Conservation (phyloP, 2,329 filamentous ascomycete genomes). For the Nemania sp. region DNA sequence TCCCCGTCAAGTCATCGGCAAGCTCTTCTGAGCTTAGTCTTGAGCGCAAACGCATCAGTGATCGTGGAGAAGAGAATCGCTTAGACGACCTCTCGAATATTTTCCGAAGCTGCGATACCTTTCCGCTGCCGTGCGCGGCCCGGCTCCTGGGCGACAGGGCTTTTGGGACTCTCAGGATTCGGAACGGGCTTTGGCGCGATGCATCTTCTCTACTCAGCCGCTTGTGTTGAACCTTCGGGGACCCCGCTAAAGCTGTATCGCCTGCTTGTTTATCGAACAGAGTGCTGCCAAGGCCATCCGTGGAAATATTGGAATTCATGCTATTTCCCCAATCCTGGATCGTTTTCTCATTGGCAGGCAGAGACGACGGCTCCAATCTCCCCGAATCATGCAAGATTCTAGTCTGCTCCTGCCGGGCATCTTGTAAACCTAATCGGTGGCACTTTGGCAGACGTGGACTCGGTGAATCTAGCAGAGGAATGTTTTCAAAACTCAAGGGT, state of each 20-base stretch:
- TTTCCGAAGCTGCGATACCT: slow-evolving; percentile 39
- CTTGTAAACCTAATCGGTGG: slow-evolving; percentile 19
- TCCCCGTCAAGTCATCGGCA: not conserved
- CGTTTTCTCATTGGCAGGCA: not conserved
- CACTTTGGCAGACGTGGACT: slow-evolving; percentile 18
- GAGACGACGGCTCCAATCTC: not conserved
- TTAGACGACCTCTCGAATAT: slow-evolving; percentile 37
- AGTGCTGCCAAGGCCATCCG: slow-evolving; percentile 5
- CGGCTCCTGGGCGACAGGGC: not conserved
- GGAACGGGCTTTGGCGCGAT: not conserved
- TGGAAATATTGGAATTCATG: not conserved
- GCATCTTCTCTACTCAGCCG: not conserved
- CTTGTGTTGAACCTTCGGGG: not conserved
- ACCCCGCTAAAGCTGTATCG: not conserved
- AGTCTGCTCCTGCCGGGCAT: not conserved
- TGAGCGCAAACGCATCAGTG: slow-evolving; percentile 32
- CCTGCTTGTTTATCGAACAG: not conserved
- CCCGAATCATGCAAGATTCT: not conserved
- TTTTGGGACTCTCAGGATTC: slow-evolving; percentile 2
- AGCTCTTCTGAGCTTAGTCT: slow-evolving; percentile 12
- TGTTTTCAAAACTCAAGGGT: not conserved
- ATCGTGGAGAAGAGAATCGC: slow-evolving; percentile 26
- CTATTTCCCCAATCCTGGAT: not conserved
- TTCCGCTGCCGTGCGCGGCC: slow-evolving; percentile 24
- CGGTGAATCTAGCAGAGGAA: not conserved